Evolutionary conservation across 179 eudicot species (phyloP), one percentile per base, ranked within the genome.

Genomic region (Drosera spatulata): DNA sequence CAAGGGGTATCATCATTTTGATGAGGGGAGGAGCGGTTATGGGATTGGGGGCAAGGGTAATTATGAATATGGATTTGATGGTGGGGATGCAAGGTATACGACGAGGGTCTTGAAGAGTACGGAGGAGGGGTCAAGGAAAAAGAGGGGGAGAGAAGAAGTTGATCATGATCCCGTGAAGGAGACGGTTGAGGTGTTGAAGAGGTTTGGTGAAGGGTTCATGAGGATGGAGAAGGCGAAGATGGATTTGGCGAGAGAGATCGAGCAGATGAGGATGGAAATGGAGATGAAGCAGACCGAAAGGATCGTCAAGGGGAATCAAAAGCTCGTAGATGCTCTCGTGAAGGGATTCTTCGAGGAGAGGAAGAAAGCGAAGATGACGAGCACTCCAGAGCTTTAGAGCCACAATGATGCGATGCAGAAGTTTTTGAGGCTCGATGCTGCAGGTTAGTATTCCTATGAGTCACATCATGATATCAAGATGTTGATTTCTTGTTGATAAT

Each of bases 191-290:
- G 91, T 91, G 5, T 76, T 91, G 2, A 63, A 80, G 74, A 66
- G 68, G 39, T 63, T 91, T 54, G 91, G 96, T 15, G 96, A 91
- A 42, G 91, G 91, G 57, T 84, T 85, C 79, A 74, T 88, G 75
- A 84, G 79, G 66, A 75, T 81, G 73, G 98, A 91, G 78, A 83
- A 68, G 80, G 81, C 79, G 85, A 91, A 91, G 81, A 88, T 91
- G 80, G 96, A 91, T 38, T 76, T 84, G 91, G 75, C 76, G 56
- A 73, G 85, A 52, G 89, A 85, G 63, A 65, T 81, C 0, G 98
- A 91, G 75, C 73, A 73, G 56, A 72, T 79, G 71, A 65, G 95
- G 50, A 84, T 88, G 91, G 95, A 91, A 50, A 85, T 76, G 84
- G 98, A 91, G 79, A 68, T 88, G 87, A 88, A 84, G 70, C 68